phyloP scores from a whole-genome alignment of 192 early-diverging fungal species.

The Coemansia sp. region DNA sequence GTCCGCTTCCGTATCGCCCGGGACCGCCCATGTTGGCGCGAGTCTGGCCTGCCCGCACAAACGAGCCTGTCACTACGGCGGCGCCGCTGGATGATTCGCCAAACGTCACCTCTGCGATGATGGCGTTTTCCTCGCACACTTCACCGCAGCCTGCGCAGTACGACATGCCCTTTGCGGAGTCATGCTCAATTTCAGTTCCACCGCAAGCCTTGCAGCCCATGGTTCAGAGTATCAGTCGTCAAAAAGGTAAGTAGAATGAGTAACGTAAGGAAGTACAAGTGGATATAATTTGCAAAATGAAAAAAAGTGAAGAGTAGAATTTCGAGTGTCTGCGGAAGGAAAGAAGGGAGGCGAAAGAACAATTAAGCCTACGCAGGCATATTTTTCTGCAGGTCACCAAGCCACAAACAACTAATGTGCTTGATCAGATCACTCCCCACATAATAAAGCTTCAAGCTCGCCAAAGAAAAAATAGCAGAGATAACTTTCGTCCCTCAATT shows the following conservation, averaged over 20 bases:
- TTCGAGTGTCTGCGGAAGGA: not conserved
- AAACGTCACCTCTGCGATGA: slow-evolving; percentile 92
- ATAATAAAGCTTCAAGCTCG: too few relatives aligned
- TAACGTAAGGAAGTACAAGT: not conserved
- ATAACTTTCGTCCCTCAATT: not conserved
- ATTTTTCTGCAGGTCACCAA: too few relatives aligned
- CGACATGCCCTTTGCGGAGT: slow-evolving; percentile 70
- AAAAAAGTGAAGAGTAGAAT: not conserved
- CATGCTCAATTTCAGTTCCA: slow-evolving; percentile 66
- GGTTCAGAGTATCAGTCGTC: not conserved
- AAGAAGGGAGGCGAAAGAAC: not conserved
- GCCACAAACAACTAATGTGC: not conserved
- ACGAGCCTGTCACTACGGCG: slow-evolving; percentile 74
- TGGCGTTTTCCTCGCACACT: slow-evolving; percentile 91
- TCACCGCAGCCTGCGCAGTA: slow-evolving; percentile 65
- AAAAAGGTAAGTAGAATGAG: not conserved
- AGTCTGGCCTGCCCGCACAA: slow-evolving; percentile 68
- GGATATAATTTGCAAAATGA: not conserved
- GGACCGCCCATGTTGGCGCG: slow-evolving; percentile 53
- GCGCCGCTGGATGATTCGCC: slow-evolving; percentile 84
- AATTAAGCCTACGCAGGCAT: not conserved
- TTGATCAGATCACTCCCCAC: not conserved
- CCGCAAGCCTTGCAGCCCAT: slow-evolving; percentile 65
- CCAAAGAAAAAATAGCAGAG: not conserved
- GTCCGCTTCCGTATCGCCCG: slow-evolving; percentile 50